Conservation (phyloP, 345 rosid genomes). For the Arabis alpina region DNA sequence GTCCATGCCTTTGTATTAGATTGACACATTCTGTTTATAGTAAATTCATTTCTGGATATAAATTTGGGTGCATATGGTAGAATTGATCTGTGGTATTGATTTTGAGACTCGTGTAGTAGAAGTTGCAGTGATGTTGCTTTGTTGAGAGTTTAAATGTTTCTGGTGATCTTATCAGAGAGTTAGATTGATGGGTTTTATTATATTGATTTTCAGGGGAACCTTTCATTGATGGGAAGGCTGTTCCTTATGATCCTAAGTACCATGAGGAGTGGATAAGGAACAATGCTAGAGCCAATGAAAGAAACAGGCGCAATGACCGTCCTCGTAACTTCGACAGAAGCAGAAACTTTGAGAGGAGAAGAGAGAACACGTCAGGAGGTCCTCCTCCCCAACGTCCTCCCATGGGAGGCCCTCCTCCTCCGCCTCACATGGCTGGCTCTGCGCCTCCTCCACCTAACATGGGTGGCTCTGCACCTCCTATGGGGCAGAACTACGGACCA, state of each 20-base stretch:
- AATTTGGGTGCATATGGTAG: constrained; percentile 1
- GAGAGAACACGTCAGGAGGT: constrained; percentile 66
- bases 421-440: constrained; percentile 42
- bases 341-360: constrained; percentile 91
- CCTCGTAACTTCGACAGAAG: constrained; percentile 76
- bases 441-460: constrained; percentile 26
- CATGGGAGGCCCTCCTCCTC: constrained; percentile 46
- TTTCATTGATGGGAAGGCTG: constrained; percentile 91
- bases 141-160: constrained; percentile 10
- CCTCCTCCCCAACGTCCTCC: constrained; percentile 43
- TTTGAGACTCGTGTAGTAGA: neutral
- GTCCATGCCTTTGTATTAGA: constrained; percentile 11
- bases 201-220: constrained; percentile 73
- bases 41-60: neutral
- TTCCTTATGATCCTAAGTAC: constrained; percentile 93
- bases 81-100: neutral
- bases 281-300: constrained; percentile 83
- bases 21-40: neutral
- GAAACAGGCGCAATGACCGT: constrained; percentile 85
- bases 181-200: neutral
- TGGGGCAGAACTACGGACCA: constrained; percentile 39
- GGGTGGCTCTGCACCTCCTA: constrained; percentile 41
- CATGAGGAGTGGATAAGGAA: constrained; percentile 99
- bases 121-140: constrained; percentile 1
- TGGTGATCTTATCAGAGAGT: neutral